These are phyloP conservation scores for Alternaria dauci DNA, from an alignment of 2,329 filamentous ascomycete species.

Conservation along the genomic window DNA sequence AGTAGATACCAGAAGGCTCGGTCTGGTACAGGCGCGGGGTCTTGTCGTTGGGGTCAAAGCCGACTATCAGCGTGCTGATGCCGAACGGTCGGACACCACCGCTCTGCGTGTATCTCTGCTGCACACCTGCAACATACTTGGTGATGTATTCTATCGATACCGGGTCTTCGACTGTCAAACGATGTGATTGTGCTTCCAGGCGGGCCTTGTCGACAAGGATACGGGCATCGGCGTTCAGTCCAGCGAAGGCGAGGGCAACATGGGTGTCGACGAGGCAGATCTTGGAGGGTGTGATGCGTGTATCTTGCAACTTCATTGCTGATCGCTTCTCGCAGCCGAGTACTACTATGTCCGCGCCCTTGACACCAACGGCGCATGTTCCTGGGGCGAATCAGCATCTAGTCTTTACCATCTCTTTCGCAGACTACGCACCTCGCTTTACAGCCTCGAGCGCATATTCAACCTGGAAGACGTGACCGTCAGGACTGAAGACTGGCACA, in stretches of 20 bases:
- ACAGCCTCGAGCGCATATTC: constrained; percentile 99
- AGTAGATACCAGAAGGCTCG: constrained; percentile 99
- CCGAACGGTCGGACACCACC: constrained; percentile 98
- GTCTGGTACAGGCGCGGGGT: constrained; percentile 95
- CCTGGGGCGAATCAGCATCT: constrained; percentile 61
- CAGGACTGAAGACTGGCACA: constrained; percentile 88
- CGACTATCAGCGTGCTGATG: constrained; percentile 96
- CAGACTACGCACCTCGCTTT: constrained; percentile 78
- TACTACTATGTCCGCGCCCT: constrained; percentile 92
- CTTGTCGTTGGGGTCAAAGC: constrained; percentile 94
- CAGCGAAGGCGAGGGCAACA: constrained; percentile 95
- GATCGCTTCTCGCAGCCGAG: constrained; percentile 98
- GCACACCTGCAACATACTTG: constrained; percentile 96
- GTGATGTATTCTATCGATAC: constrained; percentile 99
- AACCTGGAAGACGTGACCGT: constrained; percentile 99
- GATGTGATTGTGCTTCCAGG: constrained; percentile 95
- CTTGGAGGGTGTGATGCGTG: constrained; percentile 98
- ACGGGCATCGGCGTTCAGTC: constrained; percentile 95
- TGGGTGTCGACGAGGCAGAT: constrained; percentile 96
- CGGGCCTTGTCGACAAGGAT: constrained; percentile 98
- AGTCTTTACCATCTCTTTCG: not conserved
- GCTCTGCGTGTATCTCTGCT: constrained; percentile 98
- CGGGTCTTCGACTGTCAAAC: constrained; percentile 95
- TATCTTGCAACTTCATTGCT: constrained; percentile 99
- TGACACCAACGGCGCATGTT: constrained; percentile 97